A percentile compares a stretch with the other conserved stretches of the same genome.
Evolutionary conservation across 305 asterid species (phyloP).

Genomic region (Fraxinus sp.): DNA sequence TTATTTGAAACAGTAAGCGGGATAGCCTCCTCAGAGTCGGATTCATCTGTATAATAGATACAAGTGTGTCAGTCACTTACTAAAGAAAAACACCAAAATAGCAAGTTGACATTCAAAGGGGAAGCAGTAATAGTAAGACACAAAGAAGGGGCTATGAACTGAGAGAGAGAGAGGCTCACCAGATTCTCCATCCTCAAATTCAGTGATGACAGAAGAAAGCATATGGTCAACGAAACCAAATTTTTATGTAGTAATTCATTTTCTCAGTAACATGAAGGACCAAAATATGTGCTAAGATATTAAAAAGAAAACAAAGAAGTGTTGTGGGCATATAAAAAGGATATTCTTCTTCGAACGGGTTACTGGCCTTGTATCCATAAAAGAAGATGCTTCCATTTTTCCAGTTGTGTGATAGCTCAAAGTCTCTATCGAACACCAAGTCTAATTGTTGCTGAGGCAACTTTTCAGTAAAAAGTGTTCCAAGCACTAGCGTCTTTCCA

Average conservation of each 20-base stretch:
- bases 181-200: constrained; percentile 28
- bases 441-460: constrained; percentile 83
- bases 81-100: background rate
- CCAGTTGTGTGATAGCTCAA: constrained; percentile 82
- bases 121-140: background rate
- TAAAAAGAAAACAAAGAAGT: background rate
- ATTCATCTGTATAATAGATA: constrained; percentile 42
- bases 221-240: constrained; percentile 37
- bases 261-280: background rate
- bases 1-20: constrained; percentile 40
- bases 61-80: background rate
- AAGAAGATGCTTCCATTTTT: constrained; percentile 72
- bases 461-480: constrained; percentile 68
- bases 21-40: constrained; percentile 63
- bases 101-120: background rate
- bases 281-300: background rate
- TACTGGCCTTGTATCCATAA: constrained; percentile 58
- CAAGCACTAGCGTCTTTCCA: constrained; percentile 74
- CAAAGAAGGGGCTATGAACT: background rate
- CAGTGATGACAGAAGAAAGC: constrained; percentile 27
- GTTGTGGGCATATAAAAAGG: constrained; percentile 36
- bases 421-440: constrained; percentile 65
- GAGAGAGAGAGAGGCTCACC: constrained; percentile 25
- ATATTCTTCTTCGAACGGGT: constrained; percentile 66
- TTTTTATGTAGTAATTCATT: background rate